Conservation (phyloP, 495 filamentous ascomycete species). For the Hapsidospora chrysogenum region DNA sequence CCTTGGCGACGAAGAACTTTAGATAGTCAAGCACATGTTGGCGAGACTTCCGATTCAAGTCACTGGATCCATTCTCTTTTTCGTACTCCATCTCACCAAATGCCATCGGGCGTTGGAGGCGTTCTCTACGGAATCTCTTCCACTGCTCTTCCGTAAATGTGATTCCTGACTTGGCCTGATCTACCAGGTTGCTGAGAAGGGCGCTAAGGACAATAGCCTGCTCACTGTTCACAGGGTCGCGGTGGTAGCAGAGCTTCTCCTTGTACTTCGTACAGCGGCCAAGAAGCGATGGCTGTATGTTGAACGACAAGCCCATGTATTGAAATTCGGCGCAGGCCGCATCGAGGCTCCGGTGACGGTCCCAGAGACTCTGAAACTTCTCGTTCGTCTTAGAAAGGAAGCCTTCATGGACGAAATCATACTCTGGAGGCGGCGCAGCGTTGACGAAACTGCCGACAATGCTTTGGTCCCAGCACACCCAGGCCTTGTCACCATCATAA, state of each 20-base stretch:
- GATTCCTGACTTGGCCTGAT: slow-evolving; percentile 64
- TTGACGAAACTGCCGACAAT: slow-evolving; percentile 67
- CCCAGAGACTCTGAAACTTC: slow-evolving; percentile 28
- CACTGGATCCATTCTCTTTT: slow-evolving; percentile 11
- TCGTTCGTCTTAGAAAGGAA: slow-evolving; percentile 42
- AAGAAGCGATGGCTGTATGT: slow-evolving; percentile 45
- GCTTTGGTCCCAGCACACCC: slow-evolving; percentile 76
- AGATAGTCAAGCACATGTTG: slow-evolving; percentile 59
- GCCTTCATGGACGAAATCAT: slow-evolving; percentile 31
- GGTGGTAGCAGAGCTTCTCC: slow-evolving; percentile 47
- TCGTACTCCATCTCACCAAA: slow-evolving; percentile 25
- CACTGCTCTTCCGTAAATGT: slow-evolving; percentile 43
- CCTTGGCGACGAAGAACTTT: slow-evolving; percentile 41
- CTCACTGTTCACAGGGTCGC: slow-evolving; percentile 36
- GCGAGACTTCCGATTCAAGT: slow-evolving; percentile 10
- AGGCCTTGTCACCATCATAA: slow-evolving; percentile 82
- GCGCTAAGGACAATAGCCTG: slow-evolving; percentile 43
- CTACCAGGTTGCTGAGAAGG: slow-evolving; percentile 65
- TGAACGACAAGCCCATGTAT: slow-evolving; percentile 42
- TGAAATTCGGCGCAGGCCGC: slow-evolving; percentile 29
- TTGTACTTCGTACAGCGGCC: slow-evolving; percentile 64
- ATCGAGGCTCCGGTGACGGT: neutral
- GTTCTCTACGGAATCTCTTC: slow-evolving; percentile 27
- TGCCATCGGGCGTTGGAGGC: slow-evolving; percentile 15
- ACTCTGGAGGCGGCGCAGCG: slow-evolving; percentile 36